These are phyloP conservation scores for Yamadazyma songkhlaensis DNA, from an alignment of 1,139 yeast species.

Conservation along the genomic window DNA sequence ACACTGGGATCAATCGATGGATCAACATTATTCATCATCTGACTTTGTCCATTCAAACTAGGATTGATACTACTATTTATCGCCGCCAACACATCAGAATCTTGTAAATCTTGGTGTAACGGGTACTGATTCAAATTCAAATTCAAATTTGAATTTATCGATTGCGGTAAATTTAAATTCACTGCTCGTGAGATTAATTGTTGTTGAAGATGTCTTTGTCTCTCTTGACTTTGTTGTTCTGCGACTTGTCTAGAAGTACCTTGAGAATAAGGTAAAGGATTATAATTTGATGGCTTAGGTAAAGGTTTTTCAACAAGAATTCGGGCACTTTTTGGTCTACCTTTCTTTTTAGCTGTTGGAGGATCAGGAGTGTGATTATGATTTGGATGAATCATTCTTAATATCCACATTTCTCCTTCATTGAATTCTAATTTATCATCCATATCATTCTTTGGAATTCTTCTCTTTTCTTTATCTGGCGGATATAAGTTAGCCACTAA, in stretches of 20 bases:
- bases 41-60: not conserved
- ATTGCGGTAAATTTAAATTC: not conserved
- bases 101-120: constrained; percentile 19
- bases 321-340: constrained; percentile 39
- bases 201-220: constrained; percentile 11
- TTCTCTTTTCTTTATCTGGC: constrained; percentile 34
- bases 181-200: not conserved
- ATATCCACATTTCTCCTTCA: constrained; percentile 43
- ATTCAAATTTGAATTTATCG: constrained; percentile 3
- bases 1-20: constrained; percentile 46
- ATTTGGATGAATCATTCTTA: constrained; percentile 47
- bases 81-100: constrained; percentile 48
- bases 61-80: constrained; percentile 23
- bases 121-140: constrained; percentile 10
- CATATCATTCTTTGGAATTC: constrained; percentile 2
- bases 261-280: constrained; percentile 9
- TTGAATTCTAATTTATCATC: constrained; percentile 19
- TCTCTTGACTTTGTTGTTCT: constrained; percentile 4
- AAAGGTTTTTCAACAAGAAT: constrained; percentile 48
- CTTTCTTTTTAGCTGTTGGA: constrained; percentile 26
- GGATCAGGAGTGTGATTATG: constrained; percentile 51
- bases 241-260: constrained; percentile 9
- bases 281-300: constrained; percentile 24
- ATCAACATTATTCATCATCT: no score
- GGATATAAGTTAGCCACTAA: constrained; percentile 49